Conservation (phyloP, 1,284 basidiomycete genomes). For the Moesziomyces sp. region DNA sequence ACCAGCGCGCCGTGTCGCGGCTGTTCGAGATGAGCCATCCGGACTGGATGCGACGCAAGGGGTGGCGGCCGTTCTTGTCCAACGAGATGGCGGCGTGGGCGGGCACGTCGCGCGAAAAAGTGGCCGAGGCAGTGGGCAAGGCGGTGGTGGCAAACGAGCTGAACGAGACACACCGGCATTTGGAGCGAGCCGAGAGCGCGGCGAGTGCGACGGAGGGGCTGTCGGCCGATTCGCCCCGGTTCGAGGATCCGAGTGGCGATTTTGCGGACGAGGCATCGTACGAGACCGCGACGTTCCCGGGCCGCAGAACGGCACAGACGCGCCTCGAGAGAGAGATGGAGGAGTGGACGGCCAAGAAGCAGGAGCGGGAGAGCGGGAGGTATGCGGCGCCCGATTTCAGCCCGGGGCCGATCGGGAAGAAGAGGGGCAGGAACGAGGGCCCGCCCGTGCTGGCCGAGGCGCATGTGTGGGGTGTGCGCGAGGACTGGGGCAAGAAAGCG, state of each 20-base stretch:
- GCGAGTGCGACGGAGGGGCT: slow-evolving; percentile 5
- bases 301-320: slow-evolving; percentile 16
- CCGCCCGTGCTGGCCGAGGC: slow-evolving; percentile 50
- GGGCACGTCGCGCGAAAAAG: slow-evolving; percentile 14
- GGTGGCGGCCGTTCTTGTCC: slow-evolving; percentile 51
- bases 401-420: slow-evolving; percentile 33
- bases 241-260: slow-evolving; percentile 32
- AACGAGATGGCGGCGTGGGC: slow-evolving; percentile 51
- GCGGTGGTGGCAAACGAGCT: slow-evolving; percentile 24
- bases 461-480: slow-evolving; percentile 69
- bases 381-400: slow-evolving; percentile 23
- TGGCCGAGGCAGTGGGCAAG: slow-evolving; percentile 11
- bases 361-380: not conserved
- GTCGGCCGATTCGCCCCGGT: slow-evolving; percentile 13
- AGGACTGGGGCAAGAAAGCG: slow-evolving; percentile 71
- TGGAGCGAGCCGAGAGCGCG: slow-evolving; percentile 14
- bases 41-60: slow-evolving; percentile 44
- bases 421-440: slow-evolving; percentile 27
- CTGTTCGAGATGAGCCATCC: slow-evolving; percentile 74
- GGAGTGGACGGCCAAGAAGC: slow-evolving; percentile 1
- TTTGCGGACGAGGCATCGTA: slow-evolving; percentile 50
- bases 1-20: slow-evolving; percentile 77
- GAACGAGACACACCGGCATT: slow-evolving; percentile 13
- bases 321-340: slow-evolving; percentile 28
- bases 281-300: slow-evolving; percentile 39